Evolutionary conservation across 345 rosid genomes (phyloP).

Genomic region (Lepidium africanum): DNA sequence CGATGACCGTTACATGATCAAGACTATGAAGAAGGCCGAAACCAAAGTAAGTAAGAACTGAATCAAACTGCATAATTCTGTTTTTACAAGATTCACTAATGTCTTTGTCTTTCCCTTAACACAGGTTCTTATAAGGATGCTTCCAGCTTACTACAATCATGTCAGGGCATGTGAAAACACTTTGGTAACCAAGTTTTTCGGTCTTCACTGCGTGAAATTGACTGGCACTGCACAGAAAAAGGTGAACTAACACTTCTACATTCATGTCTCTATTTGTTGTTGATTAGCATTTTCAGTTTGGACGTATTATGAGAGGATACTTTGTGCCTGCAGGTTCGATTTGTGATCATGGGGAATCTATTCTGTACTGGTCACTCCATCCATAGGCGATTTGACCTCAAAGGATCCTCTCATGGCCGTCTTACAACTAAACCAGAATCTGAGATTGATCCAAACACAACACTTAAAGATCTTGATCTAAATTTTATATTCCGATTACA

Average conservation of each 20-base stretch:
- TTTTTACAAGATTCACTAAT: neutral
- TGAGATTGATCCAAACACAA: conserved; percentile 79
- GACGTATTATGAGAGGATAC: conserved; percentile 8
- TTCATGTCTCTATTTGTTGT: neutral
- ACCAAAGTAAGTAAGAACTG: conserved; percentile 47
- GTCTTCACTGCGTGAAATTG: conserved; percentile 91
- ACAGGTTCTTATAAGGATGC: conserved; percentile 94
- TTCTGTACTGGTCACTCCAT: conserved; percentile 66
- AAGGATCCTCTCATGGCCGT: conserved; percentile 98
- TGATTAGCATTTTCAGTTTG: neutral
- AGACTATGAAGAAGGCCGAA: conserved; percentile 97
- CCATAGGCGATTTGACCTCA: conserved; percentile 88
- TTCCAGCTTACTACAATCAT: conserved; percentile 91
- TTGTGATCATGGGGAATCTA: conserved; percentile 92
- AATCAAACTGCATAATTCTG: neutral
- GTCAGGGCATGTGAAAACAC: conserved; percentile 87
- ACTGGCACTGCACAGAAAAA: conserved; percentile 71
- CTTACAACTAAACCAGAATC: conserved; percentile 64
- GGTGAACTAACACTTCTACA: conserved; percentile 28
- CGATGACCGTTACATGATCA: conserved; percentile 95
- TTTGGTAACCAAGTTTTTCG: conserved; percentile 82
- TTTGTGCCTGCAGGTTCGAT: conserved; percentile 55
- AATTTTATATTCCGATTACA: conserved; percentile 66
- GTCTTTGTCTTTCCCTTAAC: neutral
- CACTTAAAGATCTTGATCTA: conserved; percentile 96